Evolutionary conservation across 768 basidiomycete genomes (phyloP).

Genomic region (Naganishia friedmannii): DNA sequence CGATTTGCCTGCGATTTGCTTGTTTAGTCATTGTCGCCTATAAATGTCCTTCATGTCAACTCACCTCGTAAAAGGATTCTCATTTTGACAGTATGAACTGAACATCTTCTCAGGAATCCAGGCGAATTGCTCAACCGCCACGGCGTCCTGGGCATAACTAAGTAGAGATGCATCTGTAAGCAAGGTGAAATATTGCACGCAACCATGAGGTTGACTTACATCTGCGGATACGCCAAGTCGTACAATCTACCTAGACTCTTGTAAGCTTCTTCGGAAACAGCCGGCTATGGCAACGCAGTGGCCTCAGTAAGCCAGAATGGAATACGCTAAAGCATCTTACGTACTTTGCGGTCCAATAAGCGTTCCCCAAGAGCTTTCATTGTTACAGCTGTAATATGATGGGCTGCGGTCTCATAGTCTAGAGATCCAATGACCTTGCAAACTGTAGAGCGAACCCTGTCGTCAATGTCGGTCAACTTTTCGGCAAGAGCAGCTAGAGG

Average conservation of each 20-base stretch:
- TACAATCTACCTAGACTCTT: slow-evolving; percentile 74
- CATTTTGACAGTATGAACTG: slow-evolving; percentile 55
- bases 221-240: slow-evolving; percentile 77
- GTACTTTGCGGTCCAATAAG: slow-evolving; percentile 79
- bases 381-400: slow-evolving; percentile 67
- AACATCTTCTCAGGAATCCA: slow-evolving; percentile 87
- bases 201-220: slow-evolving; percentile 60
- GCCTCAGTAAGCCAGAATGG: not conserved
- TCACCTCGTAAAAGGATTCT: slow-evolving; percentile 63
- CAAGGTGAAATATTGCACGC: not conserved
- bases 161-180: not conserved
- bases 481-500: slow-evolving; percentile 55
- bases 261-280: slow-evolving; percentile 64
- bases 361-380: slow-evolving; percentile 68
- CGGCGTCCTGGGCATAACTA: slow-evolving; percentile 75
- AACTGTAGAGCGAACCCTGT: slow-evolving; percentile 78
- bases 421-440: slow-evolving; percentile 77
- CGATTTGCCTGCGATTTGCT: slow-evolving; percentile 55
- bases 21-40: not conserved
- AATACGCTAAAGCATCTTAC: not conserved
- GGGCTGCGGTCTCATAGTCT: slow-evolving; percentile 85
- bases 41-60: slow-evolving; percentile 27
- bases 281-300: slow-evolving; percentile 37
- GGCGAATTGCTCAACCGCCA: slow-evolving; percentile 73
- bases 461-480: slow-evolving; percentile 83